Conservation (phyloP, 148 eudicot genomes). For the Oxyria digyna region DNA sequence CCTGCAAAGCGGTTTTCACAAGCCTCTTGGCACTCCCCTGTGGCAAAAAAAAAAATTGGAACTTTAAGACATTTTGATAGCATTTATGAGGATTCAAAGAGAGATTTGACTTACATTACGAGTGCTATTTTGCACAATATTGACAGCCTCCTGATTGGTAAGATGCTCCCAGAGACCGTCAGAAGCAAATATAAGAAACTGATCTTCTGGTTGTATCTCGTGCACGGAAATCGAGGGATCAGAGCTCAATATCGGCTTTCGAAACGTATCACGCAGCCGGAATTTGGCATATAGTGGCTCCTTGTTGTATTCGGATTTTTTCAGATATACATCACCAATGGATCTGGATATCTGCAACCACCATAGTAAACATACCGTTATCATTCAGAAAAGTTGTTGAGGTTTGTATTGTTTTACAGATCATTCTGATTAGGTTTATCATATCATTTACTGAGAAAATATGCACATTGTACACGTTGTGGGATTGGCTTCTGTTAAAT, state of each 20-base stretch:
- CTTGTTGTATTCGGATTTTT: slow-evolving; percentile 25
- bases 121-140: slow-evolving; percentile 24
- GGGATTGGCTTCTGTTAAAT: background rate
- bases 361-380: background rate
- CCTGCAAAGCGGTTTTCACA: slow-evolving; percentile 7
- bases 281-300: slow-evolving; percentile 24
- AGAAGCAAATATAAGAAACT: slow-evolving; percentile 27
- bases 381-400: background rate
- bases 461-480: background rate
- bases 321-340: slow-evolving; percentile 27
- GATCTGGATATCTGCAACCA: slow-evolving; percentile 25
- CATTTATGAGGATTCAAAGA: too few species aligned
- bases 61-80: too few species aligned
- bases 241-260: slow-evolving; percentile 24
- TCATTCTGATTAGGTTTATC: background rate
- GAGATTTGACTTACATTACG: slow-evolving; percentile 14
- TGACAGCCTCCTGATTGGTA: slow-evolving; percentile 27
- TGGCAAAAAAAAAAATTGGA: too few species aligned
- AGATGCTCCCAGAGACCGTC: slow-evolving; percentile 36
- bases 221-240: slow-evolving; percentile 23
- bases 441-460: background rate
- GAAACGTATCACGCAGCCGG: slow-evolving; percentile 22
- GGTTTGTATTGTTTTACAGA: background rate
- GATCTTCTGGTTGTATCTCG: slow-evolving; percentile 23
- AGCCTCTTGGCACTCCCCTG: slow-evolving; percentile 12